Evolutionary conservation across 306 rosid genomes (phyloP), one percentile per base, ranked within the genome.

Genomic region (Luffa acutangula): DNA sequence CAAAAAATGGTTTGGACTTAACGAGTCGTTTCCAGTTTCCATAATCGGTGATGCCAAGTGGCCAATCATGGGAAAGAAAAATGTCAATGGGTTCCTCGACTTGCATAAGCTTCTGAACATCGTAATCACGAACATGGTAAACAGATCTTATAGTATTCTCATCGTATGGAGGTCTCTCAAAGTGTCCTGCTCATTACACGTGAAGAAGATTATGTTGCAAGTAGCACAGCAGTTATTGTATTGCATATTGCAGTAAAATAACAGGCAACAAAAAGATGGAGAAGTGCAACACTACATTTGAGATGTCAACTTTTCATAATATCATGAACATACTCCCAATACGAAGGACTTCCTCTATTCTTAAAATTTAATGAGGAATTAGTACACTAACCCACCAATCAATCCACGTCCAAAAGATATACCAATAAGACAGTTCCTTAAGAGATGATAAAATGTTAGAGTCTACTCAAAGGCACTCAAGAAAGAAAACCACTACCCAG

Each of bases 31-130:
- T 43, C 87, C 90, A 91, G 79, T 95, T 81, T 87, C 98, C 98
- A 82, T 83, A 90, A 78, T 92, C 97, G 72, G 97, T 92, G 87
- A 95, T 90, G 41, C 96, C 89, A 79, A 88, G 52, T 0, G 97
- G 98, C 98, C 98, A 95, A 86, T 95, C 98, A 84, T 95, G 97
- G 6, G 98, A 95, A 58, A 95, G 92, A 88, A 92, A 95, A 64
- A 95, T 87, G 83, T 92, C 92, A 48, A 95, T 64, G 0, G 93
- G 97, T 56, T 92, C 96, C 89, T 92, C 88, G 74, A 95, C 85
- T 92, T 91, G 97, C 84, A 79, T 83, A 49, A 92, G 90, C 80
- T 95, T 92, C 78, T 84, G 90, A 82, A 92, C 93, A 63, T 92
- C 97, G 69, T 91, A 95, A 69, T 95, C 93, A 18, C 97, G 98